Evolutionary conservation across 2,329 filamentous ascomycete species (phyloP), one percentile per base, ranked within the genome.

Genomic region (Orbilia javanica): DNA sequence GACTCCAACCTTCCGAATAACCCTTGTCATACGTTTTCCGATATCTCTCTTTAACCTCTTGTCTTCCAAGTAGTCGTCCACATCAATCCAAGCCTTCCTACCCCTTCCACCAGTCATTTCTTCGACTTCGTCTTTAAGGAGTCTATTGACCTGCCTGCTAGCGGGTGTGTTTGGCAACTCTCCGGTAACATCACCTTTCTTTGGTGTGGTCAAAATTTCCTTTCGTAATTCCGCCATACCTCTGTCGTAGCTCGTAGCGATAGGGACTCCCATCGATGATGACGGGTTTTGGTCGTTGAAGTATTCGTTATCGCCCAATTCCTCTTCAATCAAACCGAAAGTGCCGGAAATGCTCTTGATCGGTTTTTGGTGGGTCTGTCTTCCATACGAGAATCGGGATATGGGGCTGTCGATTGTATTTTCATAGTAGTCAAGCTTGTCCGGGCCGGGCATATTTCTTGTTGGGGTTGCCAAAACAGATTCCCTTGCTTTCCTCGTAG

Each of bases 391-490:
- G 22, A 68, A 67, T 22, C 70, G 63, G 36, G 67, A 68, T 27
- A 78, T 73, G 6, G 68, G 68, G 18, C 64, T 74, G 29, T 79
- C 70, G 18, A 74, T 62, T 4, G 75, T 79, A 42, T 66, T 79
- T 22, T 79, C 75, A n/a, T 74, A 79, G 39, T 79, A 79, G 22
- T 73, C 75, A 13, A 79, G 67, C 15, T 69, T 79, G n/a, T 79
- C 75, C 4, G 75, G 75, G 7, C 68, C 74, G 8, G 74, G 74
- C 53, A 72, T 68, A 22, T 67, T 72, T 42, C 63, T 70, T n/a
- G 69, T 36, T 36, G 75, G 70, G 0, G 69, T 74, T 18, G 65
- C 31, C 7, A 73, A 65, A 39, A 31, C 22, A 8, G 46, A 48
- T 25, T 74, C 69, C 22, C 46, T 74, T 22, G 57, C 57, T 57